Evolutionary conservation across 179 eudicot genomes (phyloP).

Genomic region (Heliamphora ciliata): DNA sequence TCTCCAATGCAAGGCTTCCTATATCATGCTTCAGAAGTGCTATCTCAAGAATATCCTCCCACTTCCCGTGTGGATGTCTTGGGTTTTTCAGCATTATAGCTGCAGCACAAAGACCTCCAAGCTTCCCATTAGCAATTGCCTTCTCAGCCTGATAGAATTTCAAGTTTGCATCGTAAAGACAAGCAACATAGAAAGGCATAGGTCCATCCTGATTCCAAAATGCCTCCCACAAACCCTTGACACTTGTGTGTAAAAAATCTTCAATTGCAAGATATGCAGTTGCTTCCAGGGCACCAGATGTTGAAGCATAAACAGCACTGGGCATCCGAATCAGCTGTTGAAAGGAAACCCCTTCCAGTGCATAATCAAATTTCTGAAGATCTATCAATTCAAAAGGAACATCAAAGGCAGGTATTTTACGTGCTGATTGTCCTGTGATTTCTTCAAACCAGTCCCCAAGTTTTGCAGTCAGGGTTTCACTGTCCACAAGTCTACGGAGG

Average conservation of each 20-base stretch:
- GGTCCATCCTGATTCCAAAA: constrained; percentile 71
- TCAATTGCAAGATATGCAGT: constrained; percentile 70
- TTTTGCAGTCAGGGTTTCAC: constrained; percentile 41
- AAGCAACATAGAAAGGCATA: constrained; percentile 63
- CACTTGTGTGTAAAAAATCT: constrained; percentile 80
- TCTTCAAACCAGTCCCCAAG: constrained; percentile 68
- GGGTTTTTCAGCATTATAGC: constrained; percentile 69
- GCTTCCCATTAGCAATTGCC: constrained; percentile 70
- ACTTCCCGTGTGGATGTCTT: constrained; percentile 84
- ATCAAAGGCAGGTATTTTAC: constrained; percentile 40
- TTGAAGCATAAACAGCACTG: constrained; percentile 65
- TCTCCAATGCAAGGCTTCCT: constrained; percentile 44
- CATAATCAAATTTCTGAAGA: constrained; percentile 87
- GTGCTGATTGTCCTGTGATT: constrained; percentile 38
- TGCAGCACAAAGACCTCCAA: constrained; percentile 63
- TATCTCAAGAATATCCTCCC: constrained; percentile 84
- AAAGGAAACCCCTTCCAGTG: constrained; percentile 73
- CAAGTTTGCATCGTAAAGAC: constrained; percentile 49
- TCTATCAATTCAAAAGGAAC: constrained; percentile 84
- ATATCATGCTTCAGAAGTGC: constrained; percentile 67
- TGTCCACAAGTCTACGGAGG: constrained; percentile 66
- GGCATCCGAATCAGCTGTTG: constrained; percentile 95
- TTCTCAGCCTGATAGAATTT: constrained; percentile 83
- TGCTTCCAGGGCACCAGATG: constrained; percentile 65
- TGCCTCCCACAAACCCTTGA: constrained; percentile 81